These are phyloP conservation scores for Aphelidium insulamus DNA, from an alignment of 371 early-diverging fungal genomes.

Conservation along the genomic window DNA sequence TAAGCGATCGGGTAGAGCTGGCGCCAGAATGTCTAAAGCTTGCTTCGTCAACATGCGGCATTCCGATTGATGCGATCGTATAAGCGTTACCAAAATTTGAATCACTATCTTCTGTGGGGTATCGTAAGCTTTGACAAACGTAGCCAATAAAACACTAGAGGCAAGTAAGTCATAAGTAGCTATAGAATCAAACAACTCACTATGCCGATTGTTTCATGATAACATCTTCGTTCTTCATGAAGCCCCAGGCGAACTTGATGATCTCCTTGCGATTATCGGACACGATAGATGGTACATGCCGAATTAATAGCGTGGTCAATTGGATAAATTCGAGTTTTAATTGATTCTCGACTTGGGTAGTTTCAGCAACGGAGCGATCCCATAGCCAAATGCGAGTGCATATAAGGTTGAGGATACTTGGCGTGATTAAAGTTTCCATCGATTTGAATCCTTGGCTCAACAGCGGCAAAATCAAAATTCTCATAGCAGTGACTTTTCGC, in stretches of 20 bases:
- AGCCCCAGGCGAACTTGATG: constrained; percentile 84
- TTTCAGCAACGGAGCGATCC: constrained; percentile 31
- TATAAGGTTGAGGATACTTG: no score
- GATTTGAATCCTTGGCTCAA: no score
- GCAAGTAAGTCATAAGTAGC: no score
- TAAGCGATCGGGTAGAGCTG: constrained; percentile 61
- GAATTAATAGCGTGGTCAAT: constrained; percentile 66
- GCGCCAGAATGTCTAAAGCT: constrained; percentile 77
- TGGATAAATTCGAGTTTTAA: constrained; percentile 75
- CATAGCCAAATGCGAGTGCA: no score
- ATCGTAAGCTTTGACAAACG: constrained; percentile 75
- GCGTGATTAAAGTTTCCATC: no score
- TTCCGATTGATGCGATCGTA: constrained; percentile 70
- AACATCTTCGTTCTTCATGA: constrained; percentile 68
- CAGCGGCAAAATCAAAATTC: no score
- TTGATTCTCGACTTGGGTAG: constrained; percentile 21
- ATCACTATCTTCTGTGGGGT: constrained; percentile 76
- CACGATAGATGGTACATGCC: constrained; percentile 48
- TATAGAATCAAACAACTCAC: no score
- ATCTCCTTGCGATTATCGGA: constrained; percentile 71
- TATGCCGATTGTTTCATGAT: constrained; percentile 87
- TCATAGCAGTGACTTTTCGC: no score
- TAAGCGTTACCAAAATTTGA: constrained; percentile 68
- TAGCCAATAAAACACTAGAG: constrained; percentile 64
- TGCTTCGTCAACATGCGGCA: constrained; percentile 62